Base-by-base conservation (phyloP, 1,284 basidiomycete genomes). In the Pterulicium gracile region DNA sequence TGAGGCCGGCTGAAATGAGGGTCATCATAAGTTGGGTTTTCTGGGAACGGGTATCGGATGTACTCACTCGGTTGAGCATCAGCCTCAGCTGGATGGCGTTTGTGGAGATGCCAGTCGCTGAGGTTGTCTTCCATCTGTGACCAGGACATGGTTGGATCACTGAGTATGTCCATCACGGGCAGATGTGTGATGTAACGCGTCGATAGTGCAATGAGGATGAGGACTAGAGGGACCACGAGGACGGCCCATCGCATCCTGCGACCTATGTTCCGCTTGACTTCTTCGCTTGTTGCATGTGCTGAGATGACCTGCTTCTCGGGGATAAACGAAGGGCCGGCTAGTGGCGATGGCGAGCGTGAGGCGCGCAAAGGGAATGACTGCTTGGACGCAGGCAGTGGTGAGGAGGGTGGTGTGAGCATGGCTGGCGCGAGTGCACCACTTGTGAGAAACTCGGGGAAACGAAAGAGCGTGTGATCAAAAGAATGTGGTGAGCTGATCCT, bases 361-460 rank as follows among this genome's bases (percentile, higher is more conserved):
- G 42, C 43, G 45, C 22, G 23, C 20, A 46, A 43, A 52, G 13
- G 40, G 46, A 40, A 39, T 24, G 24, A 19, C 4, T 42, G 27
- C 14, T 36, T n/a, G 4, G 53, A 41, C 55, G 61, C 50, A 54
- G 64, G 59, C 32, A 53, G 49, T 1, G 69, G 67, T 3, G 75
- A 75, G 4, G 68, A 63, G 17, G 73, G 72, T 36, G 73, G 73
- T 46, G 72, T 74, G 56, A 74, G 72, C 72, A 75, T 75, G 51
- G 50, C 35, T 34, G 49, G 44, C 21, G 48, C 46, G 45, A 42
- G 49, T 43, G 50, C 36, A 42, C 36, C 7, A 32, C 27, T n/a
- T n/a, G 27, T 7, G n/a, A n/a, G 50, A 47, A 39, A 52, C 54
- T 56, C 20, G 56, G 58, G 51, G 44, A 51, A 54, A 41, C 55